These are phyloP conservation scores for Naganishia cerealis DNA, from an alignment of 1,284 basidiomycete genomes.

Conservation along the genomic window DNA sequence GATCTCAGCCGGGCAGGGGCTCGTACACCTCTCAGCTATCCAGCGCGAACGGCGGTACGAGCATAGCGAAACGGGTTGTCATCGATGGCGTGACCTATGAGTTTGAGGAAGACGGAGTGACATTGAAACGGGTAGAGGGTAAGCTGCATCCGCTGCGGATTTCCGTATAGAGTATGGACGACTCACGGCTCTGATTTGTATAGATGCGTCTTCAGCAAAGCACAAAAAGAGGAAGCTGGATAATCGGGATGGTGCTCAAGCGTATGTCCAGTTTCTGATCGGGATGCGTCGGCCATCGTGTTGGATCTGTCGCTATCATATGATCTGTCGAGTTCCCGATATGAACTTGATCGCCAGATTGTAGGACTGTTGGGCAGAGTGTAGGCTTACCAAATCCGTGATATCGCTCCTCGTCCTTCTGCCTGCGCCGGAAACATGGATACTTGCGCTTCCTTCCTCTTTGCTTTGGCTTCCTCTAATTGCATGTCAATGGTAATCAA, in stretches of 20 bases:
- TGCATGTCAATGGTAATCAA: conserved; percentile 41
- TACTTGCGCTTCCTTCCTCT: conserved; percentile 24
- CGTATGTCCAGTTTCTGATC: conserved; percentile 9
- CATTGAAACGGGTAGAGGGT: conserved; percentile 55
- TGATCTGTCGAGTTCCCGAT: too few relatives aligned
- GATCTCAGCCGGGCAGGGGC: conserved; percentile 3
- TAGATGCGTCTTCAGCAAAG: conserved; percentile 4
- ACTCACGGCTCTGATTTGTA: neutral
- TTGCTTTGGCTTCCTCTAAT: conserved; percentile 38
- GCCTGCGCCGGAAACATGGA: neutral
- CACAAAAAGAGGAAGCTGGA: conserved; percentile 20
- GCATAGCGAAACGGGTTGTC: conserved; percentile 49
- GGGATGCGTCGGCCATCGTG: neutral
- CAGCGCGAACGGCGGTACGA: conserved; percentile 10
- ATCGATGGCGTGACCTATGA: conserved; percentile 58
- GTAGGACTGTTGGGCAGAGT: neutral
- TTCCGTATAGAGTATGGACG: neutral
- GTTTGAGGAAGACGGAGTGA: conserved; percentile 57
- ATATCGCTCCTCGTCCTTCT: neutral
- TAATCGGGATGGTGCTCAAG: conserved; percentile 23
- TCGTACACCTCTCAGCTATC: conserved; percentile 12
- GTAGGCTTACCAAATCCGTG: conserved; percentile 13
- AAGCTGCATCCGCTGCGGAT: conserved; percentile 16
- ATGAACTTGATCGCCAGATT: neutral
- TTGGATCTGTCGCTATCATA: neutral